Conservation (phyloP, 2,329 filamentous ascomycete genomes). For the Phymatotrichopsis omnivora region DNA sequence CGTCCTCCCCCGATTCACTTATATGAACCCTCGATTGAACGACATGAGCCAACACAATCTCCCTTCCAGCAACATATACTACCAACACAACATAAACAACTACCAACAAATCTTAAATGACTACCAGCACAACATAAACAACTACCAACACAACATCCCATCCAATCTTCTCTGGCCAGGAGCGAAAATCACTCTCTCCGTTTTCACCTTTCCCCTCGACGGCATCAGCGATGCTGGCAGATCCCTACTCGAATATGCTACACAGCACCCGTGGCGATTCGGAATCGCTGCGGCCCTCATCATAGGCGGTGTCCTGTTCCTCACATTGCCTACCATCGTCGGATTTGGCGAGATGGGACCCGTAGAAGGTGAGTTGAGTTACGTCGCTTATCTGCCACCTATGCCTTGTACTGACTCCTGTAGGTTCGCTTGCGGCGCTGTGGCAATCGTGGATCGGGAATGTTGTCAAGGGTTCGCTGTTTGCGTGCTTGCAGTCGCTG, state of each 20-base stretch:
- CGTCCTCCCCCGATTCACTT: no score
- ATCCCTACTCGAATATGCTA: not conserved
- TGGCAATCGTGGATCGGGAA: constrained; percentile 15
- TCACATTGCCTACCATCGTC: not conserved
- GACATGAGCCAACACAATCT: no score
- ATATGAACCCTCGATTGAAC: no score
- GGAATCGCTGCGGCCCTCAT: constrained; percentile 2
- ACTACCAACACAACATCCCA: not conserved
- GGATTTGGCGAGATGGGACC: not conserved
- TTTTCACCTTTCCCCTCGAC: constrained; percentile 3
- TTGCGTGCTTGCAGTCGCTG: constrained; percentile 9
- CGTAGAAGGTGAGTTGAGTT: not conserved
- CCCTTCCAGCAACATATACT: no score
- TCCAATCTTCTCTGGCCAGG: not conserved
- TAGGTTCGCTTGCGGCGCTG: constrained; percentile 9
- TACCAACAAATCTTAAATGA: no score
- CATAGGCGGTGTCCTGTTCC: constrained; percentile 6
- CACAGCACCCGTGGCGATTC: not conserved
- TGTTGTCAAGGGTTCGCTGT: constrained; percentile 11
- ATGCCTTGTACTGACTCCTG: not conserved
- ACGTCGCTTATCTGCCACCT: not conserved
- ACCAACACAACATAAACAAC: no score
- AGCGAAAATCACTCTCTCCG: not conserved
- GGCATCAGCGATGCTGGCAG: not conserved
- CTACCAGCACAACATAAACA: not conserved